Base-by-base conservation (phyloP, 352 stramenopile genomes). In the Phytophthora pistaciae region DNA sequence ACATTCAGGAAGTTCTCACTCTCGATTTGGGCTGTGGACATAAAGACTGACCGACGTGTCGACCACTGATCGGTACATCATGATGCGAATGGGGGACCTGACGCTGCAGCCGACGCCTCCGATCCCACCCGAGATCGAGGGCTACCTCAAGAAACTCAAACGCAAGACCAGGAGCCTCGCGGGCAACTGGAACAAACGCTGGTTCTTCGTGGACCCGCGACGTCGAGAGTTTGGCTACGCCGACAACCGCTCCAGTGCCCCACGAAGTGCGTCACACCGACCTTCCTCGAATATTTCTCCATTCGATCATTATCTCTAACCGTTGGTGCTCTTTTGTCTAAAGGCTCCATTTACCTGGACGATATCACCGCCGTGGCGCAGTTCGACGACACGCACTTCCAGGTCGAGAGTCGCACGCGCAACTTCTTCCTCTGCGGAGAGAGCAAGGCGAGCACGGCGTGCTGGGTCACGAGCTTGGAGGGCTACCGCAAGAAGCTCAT, bases 61-160 rank as follows among this genome's bases (percentile, higher is more conserved):
- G 16, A 50, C 29, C 44, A 65, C 29, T 7, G 29, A 33, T 62
- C 29, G 27, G 44, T n/a, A 46, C 16, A 58, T 6, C 20, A 74
- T 68, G 46, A 75, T 78, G 71, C 57, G 42, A 64, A 74, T 61
- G 48, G 60, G 40, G 33, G 62, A 73, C 46, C 23, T 65, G 7
- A 60, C 65, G 2, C 33, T 84, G 49, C 72, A 75, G 11, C 85
- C 85, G 11, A 77, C 85, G 48, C 66, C 85, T 13, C 86, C 85
- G 0, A 57, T 83, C 31, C 80, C 87, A 16, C 89, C 89, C 1
- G 85, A 94, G 74, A 94, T 95, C 64, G 87, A 96, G 70, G 89
- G 89, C 18, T 94, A 87, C 55, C 74, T 96, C n/a, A 93, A 94
- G 74, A 95, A 96, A 66, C 83, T 96, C 60, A 96, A 96, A 74